Conservation (phyloP, 1,284 basidiomycete species). For the Cystobasidiaceae sp. region DNA sequence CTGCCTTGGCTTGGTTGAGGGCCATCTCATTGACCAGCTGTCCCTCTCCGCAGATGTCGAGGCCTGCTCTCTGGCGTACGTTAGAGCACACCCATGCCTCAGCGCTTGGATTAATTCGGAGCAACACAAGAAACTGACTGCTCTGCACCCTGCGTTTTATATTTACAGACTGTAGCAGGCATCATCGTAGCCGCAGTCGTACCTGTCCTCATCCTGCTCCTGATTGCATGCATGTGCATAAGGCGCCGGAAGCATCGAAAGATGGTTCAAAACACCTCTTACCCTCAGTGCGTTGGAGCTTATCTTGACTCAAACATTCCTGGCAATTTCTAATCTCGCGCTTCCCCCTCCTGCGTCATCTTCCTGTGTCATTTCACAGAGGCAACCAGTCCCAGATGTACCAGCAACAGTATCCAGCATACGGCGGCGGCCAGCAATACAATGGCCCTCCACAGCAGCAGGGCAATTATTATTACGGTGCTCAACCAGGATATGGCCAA, state of each 20-base stretch:
- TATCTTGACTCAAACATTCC: not conserved
- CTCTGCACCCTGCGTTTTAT: not conserved
- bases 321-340: not conserved
- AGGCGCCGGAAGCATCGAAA: not conserved
- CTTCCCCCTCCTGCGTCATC: too few species aligned
- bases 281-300: not conserved
- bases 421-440: not conserved
- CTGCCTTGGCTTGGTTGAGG: too few species aligned
- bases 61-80: slow-evolving; percentile 3
- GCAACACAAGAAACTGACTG: not conserved
- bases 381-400: slow-evolving; percentile 2
- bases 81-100: not conserved
- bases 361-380: not conserved
- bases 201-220: slow-evolving; percentile 10
- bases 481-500: not conserved
- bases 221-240: not conserved
- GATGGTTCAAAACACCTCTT: not conserved
- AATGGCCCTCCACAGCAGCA: not conserved
- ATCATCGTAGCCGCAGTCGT: slow-evolving; percentile 7
- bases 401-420: slow-evolving; percentile 8
- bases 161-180: not conserved
- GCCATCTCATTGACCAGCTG: too few species aligned
- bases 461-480: not conserved
- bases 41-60: too few species aligned
- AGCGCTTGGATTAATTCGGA: not conserved